phyloP scores from a whole-genome alignment of 306 rosid species.

The Pterocarpus santalinus region DNA sequence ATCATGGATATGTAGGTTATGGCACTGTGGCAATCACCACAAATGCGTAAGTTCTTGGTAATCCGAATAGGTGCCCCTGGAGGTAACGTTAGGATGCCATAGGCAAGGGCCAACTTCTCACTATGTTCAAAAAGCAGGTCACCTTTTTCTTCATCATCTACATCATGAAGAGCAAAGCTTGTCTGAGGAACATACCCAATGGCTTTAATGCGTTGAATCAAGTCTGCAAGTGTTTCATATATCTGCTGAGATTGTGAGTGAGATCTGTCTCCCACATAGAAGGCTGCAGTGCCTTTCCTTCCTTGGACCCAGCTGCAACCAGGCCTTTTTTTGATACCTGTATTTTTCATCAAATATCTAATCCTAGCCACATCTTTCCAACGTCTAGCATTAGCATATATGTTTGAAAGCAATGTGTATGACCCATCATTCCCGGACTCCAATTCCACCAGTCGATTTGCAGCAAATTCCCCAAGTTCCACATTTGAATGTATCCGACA shows the following conservation, averaged over 20 bases:
- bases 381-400: slow-evolving; percentile 80
- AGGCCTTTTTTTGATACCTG: slow-evolving; percentile 76
- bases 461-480: slow-evolving; percentile 84
- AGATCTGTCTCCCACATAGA: slow-evolving; percentile 82
- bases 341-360: slow-evolving; percentile 73
- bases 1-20: slow-evolving; percentile 79
- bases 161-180: slow-evolving; percentile 88
- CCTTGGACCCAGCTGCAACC: slow-evolving; percentile 96
- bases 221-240: slow-evolving; percentile 62
- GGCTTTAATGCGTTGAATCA: slow-evolving; percentile 75
- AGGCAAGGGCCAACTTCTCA: slow-evolving; percentile 96
- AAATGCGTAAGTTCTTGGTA: slow-evolving; percentile 78
- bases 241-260: slow-evolving; percentile 69
- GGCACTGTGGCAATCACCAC: slow-evolving; percentile 87
- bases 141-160: slow-evolving; percentile 87
- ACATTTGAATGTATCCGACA: slow-evolving; percentile 76
- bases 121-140: slow-evolving; percentile 84
- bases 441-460: slow-evolving; percentile 57
- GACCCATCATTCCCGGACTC: slow-evolving; percentile 78
- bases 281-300: slow-evolving; percentile 65
- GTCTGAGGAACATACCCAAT: slow-evolving; percentile 85
- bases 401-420: slow-evolving; percentile 83
- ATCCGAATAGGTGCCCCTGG: slow-evolving; percentile 65
- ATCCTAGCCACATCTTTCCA: slow-evolving; percentile 89
- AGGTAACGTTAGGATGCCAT: slow-evolving; percentile 66